Evolutionary conservation across 1,139 yeast species (phyloP).

Genomic region (Suhomyces anneliseae): DNA sequence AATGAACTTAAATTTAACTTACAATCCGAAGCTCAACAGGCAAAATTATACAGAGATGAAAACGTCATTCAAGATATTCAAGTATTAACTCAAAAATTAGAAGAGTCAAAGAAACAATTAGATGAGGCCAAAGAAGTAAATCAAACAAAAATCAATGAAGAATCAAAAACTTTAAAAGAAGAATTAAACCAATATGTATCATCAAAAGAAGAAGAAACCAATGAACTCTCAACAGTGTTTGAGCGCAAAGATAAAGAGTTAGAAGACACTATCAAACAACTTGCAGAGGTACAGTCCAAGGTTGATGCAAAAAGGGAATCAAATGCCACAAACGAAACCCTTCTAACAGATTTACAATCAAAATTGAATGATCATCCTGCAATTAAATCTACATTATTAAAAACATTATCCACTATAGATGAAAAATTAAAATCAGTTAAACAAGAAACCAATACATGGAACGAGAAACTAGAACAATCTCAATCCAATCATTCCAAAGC

Average conservation of each 20-base stretch:
- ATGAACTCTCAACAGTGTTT: conserved; percentile 14
- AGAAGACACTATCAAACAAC: conserved; percentile 5
- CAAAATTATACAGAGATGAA: conserved; percentile 28
- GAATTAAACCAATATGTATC: conserved; percentile 19
- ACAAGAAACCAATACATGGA: conserved; percentile 13
- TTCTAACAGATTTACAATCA: conserved; percentile 14
- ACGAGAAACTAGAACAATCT: conserved; percentile 8
- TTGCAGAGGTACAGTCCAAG: conserved; percentile 8
- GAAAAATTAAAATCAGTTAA: conserved; percentile 5
- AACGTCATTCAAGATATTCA: conserved; percentile 20
- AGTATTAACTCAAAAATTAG: conserved; percentile 14
- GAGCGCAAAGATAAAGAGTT: conserved; percentile 15
- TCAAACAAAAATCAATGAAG: conserved; percentile 16
- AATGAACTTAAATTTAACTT: conserved; percentile 35
- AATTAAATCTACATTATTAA: conserved; percentile 8
- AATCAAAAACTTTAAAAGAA: conserved; percentile 18
- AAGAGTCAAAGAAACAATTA: conserved; percentile 13
- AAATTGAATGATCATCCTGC: conserved; percentile 17
- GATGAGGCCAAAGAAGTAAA: conserved; percentile 15
- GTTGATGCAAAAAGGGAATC: conserved; percentile 1
- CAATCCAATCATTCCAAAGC: conserved; percentile 12
- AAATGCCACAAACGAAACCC: conserved; percentile 5
- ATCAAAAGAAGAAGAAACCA: conserved; percentile 18
- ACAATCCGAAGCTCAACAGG: conserved; percentile 30
- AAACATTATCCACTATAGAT: conserved; percentile 4